Percentiles rank a stretch among this genome's conserved stretches.
Evolutionary conservation across 2,329 filamentous ascomycete species (phyloP).

Genomic region (Talaromyces piceae): DNA sequence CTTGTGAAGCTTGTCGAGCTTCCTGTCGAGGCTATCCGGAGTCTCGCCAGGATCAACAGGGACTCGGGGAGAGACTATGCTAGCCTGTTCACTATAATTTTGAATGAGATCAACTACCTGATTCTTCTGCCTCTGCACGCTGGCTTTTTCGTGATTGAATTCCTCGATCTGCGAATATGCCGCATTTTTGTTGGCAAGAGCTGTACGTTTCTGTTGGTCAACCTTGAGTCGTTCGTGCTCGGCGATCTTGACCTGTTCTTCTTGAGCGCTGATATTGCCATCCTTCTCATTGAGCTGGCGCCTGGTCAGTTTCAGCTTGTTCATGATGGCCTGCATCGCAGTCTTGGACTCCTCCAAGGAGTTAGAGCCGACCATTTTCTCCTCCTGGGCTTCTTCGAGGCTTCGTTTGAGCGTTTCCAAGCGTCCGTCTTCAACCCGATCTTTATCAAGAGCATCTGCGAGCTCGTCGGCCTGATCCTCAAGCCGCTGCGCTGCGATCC

Average conservation of each 20-base stretch:
- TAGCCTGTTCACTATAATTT: conserved; percentile 51
- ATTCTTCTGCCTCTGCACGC: conserved; percentile 43
- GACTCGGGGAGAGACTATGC: conserved; percentile 50
- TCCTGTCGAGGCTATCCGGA: conserved; percentile 42
- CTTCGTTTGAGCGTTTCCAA: conserved; percentile 53
- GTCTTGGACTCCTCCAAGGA: conserved; percentile 44
- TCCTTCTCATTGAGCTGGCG: conserved; percentile 30
- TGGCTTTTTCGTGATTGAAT: conserved; percentile 39
- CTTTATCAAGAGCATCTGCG: conserved; percentile 55
- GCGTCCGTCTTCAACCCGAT: conserved; percentile 56
- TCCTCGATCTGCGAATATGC: conserved; percentile 48
- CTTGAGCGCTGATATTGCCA: conserved; percentile 25
- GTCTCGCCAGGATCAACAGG: conserved; percentile 60
- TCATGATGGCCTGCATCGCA: conserved; percentile 39
- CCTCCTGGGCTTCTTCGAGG: conserved; percentile 51
- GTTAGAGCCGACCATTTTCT: conserved; percentile 34
- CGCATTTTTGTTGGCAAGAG: conserved; percentile 56
- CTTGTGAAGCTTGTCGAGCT: conserved; percentile 45
- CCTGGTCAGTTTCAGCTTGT: conserved; percentile 26
- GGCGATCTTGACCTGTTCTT: conserved; percentile 48
- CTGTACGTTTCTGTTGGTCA: conserved; percentile 45
- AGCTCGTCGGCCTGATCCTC: conserved; percentile 59
- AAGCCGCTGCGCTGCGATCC: conserved; percentile 50
- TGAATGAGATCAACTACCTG: conserved; percentile 43
- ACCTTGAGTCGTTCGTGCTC: conserved; percentile 46